These are phyloP conservation scores for Afroboletus lepidellus DNA, from an alignment of 1,284 basidiomycete genomes.

Conservation along the genomic window DNA sequence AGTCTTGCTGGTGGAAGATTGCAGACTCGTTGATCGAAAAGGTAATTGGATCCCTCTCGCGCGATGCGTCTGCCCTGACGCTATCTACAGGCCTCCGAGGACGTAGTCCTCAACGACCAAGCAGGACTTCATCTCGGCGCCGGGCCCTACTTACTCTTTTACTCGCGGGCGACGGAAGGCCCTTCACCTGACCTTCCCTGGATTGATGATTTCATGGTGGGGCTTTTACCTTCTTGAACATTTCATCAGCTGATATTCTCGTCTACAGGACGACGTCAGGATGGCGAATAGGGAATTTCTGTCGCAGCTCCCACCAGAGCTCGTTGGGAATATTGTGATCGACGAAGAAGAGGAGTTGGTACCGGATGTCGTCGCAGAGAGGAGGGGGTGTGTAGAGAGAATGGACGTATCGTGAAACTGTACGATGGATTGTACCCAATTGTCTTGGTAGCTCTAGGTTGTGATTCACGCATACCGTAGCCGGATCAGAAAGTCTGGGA, in stretches of 20 bases:
- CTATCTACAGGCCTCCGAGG: slow-evolving; percentile 57
- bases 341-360: slow-evolving; percentile 14
- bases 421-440: not conserved
- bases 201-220: slow-evolving; percentile 44
- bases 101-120: slow-evolving; percentile 61
- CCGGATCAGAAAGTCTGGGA: no score
- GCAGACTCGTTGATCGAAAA: slow-evolving; percentile 68
- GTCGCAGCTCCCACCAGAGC: slow-evolving; percentile 30
- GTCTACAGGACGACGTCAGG: slow-evolving; percentile 26
- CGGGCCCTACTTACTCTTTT: slow-evolving; percentile 72
- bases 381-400: slow-evolving; percentile 1
- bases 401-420: slow-evolving; percentile 22
- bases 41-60: slow-evolving; percentile 28
- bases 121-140: slow-evolving; percentile 69
- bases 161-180: slow-evolving; percentile 47
- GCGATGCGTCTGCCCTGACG: not conserved
- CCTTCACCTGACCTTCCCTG: slow-evolving; percentile 33
- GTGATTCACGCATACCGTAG: not conserved
- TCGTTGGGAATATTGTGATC: slow-evolving; percentile 24
- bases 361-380: not conserved
- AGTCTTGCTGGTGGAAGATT: slow-evolving; percentile 73
- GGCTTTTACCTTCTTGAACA: not conserved
- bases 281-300: slow-evolving; percentile 29
- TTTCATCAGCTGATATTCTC: slow-evolving; percentile 1
- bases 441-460: not conserved